These are phyloP conservation scores for Carex myosuroides DNA, from an alignment of 176 grass and related monocot species.

Conservation along the genomic window DNA sequence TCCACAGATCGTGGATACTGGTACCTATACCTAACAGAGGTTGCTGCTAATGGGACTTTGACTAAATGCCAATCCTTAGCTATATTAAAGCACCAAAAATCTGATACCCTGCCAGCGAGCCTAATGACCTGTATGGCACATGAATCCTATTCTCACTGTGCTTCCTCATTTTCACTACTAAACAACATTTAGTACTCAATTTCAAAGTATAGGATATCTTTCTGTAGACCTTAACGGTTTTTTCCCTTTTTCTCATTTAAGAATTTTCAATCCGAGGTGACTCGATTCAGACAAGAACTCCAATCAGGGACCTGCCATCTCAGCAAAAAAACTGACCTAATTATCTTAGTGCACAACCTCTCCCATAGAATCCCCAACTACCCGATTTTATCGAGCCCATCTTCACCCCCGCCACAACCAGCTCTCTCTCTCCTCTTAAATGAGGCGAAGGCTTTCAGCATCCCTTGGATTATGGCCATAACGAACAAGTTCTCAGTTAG, in stretches of 20 bases:
- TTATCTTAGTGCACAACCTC: constrained; percentile 94
- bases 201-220: neutral
- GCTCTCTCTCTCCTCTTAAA: constrained; percentile 78
- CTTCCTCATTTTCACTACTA: neutral
- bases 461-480: constrained; percentile 90
- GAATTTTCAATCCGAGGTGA: constrained; percentile 56
- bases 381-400: constrained; percentile 23
- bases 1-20: neutral
- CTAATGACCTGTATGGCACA: neutral
- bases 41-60: neutral
- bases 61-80: neutral
- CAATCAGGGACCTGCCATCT: constrained; percentile 49
- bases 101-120: neutral
- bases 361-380: constrained; percentile 63
- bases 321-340: constrained; percentile 61
- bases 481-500: constrained; percentile 89
- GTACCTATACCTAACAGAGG: neutral
- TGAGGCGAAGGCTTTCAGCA: constrained; percentile 58
- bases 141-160: neutral
- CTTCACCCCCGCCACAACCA: constrained; percentile 35
- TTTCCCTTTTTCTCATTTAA: constrained; percentile 25
- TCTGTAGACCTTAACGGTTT: neutral
- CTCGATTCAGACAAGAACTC: constrained; percentile 70
- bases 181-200: neutral
- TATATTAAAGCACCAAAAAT: neutral